Conservation (phyloP, 345 rosid species). For the thale cress (Arabidopsis thaliana) region DNA sequence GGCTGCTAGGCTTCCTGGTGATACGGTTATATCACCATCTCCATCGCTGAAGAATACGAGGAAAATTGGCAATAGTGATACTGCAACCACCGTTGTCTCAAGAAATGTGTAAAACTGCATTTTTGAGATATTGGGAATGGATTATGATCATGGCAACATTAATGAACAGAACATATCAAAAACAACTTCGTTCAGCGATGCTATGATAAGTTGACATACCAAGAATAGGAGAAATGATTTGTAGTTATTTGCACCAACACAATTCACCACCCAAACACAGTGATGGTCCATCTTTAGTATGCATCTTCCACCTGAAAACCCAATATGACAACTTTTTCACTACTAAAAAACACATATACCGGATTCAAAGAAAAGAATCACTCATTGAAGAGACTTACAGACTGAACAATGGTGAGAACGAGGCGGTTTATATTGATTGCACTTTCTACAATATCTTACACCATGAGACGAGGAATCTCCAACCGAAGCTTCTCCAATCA, state of each 20-base stretch:
- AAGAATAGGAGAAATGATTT: slow-evolving; percentile 84
- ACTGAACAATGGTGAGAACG: slow-evolving; percentile 86
- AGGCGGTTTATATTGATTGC: slow-evolving; percentile 72
- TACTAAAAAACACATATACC: background rate
- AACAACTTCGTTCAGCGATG: slow-evolving; percentile 20
- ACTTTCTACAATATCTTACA: slow-evolving; percentile 68
- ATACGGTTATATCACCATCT: slow-evolving; percentile 57
- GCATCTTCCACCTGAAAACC: slow-evolving; percentile 74
- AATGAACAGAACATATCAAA: background rate
- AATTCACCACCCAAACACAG: slow-evolving; percentile 92
- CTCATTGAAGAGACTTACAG: slow-evolving; percentile 55
- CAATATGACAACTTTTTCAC: slow-evolving; percentile 40
- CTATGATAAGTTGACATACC: slow-evolving; percentile 53
- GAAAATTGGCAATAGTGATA: slow-evolving; percentile 68
- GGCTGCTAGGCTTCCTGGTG: slow-evolving; percentile 72
- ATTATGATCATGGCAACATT: slow-evolving; percentile 14
- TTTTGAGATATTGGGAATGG: slow-evolving; percentile 1
- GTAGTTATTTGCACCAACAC: slow-evolving; percentile 86
- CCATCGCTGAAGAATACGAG: slow-evolving; percentile 71
- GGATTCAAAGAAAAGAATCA: background rate
- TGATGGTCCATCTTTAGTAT: slow-evolving; percentile 92
- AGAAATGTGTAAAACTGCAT: slow-evolving; percentile 90
- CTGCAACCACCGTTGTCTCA: slow-evolving; percentile 71
- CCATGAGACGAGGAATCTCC: slow-evolving; percentile 47
- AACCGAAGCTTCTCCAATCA: slow-evolving; percentile 27